Evolutionary conservation across 106 monocot genomes (phyloP).

Genomic region (Cymbidium sinense): DNA sequence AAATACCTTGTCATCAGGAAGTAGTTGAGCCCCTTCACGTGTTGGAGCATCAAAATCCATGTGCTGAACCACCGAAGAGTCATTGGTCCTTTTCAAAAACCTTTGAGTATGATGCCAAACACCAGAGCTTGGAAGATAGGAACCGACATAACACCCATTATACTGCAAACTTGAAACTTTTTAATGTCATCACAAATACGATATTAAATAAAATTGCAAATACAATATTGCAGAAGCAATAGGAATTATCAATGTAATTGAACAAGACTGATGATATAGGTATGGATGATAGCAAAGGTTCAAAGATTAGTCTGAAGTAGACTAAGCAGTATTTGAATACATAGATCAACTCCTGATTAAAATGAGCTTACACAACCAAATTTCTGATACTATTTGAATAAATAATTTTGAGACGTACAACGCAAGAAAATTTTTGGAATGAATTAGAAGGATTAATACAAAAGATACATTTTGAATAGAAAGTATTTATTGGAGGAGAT

Average conservation of each 20-base stretch:
- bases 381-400: neutral
- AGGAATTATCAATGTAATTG: neutral
- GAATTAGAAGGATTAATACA: too few relatives aligned
- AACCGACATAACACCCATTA: constrained; percentile 92
- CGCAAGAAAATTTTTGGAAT: too few relatives aligned
- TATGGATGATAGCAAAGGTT: neutral
- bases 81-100: constrained; percentile 54
- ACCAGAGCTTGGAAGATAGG: constrained; percentile 95
- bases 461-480: too few relatives aligned
- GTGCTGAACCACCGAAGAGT: constrained; percentile 57
- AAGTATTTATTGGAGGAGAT: too few relatives aligned
- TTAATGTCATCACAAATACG: neutral
- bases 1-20: constrained; percentile 75
- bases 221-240: neutral
- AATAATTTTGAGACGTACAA: neutral
- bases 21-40: constrained; percentile 71
- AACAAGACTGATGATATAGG: neutral
- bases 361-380: neutral
- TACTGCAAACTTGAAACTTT: constrained; percentile 31
- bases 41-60: constrained; percentile 99
- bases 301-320: neutral
- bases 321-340: neutral
- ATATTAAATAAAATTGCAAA: neutral
- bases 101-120: constrained; percentile 97
- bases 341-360: neutral